A percentile compares a stretch with the other conserved stretches of the same genome.
Evolutionary conservation across 2,329 filamentous ascomycete species (phyloP).

Genomic region (Botrytis cinerea): DNA sequence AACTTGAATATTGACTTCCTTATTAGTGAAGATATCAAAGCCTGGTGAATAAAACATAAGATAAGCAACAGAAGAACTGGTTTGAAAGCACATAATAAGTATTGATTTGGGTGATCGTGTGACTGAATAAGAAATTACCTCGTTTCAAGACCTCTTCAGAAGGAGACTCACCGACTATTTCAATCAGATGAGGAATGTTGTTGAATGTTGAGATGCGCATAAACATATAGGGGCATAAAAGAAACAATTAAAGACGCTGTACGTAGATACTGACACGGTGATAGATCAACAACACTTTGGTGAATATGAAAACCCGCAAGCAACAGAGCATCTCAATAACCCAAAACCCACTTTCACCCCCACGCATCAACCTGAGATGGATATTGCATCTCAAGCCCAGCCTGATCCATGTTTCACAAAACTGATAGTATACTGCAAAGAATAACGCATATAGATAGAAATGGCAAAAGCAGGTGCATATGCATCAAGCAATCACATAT

Average conservation of each 20-base stretch:
- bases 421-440: neutral
- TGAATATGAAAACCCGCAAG: neutral
- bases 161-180: neutral
- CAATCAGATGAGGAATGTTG: too few relatives aligned
- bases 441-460: neutral
- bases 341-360: neutral
- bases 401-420: neutral
- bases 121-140: neutral
- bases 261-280: neutral
- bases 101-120: neutral
- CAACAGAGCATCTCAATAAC: neutral
- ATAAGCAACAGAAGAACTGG: neutral
- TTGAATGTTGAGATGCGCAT: neutral
- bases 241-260: neutral
- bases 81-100: neutral
- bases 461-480: constrained; percentile 1
- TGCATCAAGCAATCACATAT: neutral
- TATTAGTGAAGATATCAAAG: neutral
- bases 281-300: neutral
- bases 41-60: neutral
- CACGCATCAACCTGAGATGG: neutral
- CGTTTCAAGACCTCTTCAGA: neutral
- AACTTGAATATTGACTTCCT: neutral
- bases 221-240: too few relatives aligned
- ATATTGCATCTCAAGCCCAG: neutral